These are phyloP conservation scores for Ophiosphaerella korrae DNA, from an alignment of 2,329 filamentous ascomycete species.

Conservation along the genomic window DNA sequence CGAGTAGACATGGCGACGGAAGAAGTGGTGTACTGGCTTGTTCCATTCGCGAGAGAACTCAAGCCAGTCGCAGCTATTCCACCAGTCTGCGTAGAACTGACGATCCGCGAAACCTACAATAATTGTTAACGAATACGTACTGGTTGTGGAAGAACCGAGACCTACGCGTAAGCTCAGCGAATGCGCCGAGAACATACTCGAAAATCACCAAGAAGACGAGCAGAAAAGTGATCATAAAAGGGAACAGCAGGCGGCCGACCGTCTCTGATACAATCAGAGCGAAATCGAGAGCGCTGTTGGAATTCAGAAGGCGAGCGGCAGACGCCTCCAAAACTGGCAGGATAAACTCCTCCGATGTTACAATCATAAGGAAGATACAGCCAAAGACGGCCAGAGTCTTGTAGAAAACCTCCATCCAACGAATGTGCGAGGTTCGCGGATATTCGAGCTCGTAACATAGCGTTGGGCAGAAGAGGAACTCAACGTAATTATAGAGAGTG, in stretches of 20 bases:
- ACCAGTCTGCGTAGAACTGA: conserved; percentile 84
- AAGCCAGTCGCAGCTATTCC: conserved; percentile 83
- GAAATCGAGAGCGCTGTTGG: conserved; percentile 64
- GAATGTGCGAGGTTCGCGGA: conserved; percentile 74
- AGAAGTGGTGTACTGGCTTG: conserved; percentile 94
- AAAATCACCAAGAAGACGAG: conserved; percentile 98
- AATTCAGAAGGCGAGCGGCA: conserved; percentile 56
- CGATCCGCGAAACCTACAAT: conserved; percentile 76
- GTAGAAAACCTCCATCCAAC: conserved; percentile 80
- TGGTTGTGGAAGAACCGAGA: not conserved
- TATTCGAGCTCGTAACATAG: conserved; percentile 98
- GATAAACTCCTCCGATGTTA: conserved; percentile 94
- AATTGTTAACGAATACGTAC: not conserved
- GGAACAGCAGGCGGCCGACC: conserved; percentile 89
- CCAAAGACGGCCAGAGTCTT: conserved; percentile 92
- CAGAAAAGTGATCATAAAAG: conserved; percentile 94
- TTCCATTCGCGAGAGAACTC: conserved; percentile 88
- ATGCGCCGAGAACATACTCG: conserved; percentile 92
- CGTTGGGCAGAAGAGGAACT: conserved; percentile 90
- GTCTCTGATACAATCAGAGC: conserved; percentile 84
- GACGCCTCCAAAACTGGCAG: conserved; percentile 84
- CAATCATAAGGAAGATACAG: conserved; percentile 91
- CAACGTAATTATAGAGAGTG: conserved; percentile 78
- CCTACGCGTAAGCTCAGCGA: conserved; percentile 82
- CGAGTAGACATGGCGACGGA: conserved; percentile 90